Evolutionary conservation across 352 stramenopile genomes (phyloP).

Genomic region (Albugo candida): DNA sequence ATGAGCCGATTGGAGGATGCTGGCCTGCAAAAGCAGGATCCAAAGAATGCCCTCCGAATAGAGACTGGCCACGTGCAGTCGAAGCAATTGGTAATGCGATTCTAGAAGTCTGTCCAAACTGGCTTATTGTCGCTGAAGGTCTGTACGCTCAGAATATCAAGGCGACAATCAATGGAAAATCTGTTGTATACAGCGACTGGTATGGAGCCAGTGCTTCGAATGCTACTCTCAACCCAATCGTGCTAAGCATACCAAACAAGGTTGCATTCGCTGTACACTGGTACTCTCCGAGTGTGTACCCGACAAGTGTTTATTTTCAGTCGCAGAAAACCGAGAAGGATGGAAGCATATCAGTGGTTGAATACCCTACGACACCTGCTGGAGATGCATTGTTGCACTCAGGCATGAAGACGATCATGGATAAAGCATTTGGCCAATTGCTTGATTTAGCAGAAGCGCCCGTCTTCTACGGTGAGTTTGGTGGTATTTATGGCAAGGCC

Average conservation of each 20-base stretch:
- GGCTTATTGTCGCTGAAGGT: constrained; percentile 56
- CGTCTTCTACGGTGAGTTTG: constrained; percentile 59
- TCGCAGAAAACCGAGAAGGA: constrained; percentile 18
- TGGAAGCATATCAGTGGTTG: constrained; percentile 37
- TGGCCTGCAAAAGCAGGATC: constrained; percentile 15
- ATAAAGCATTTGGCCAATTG: constrained; percentile 56
- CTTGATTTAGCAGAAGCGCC: constrained; percentile 41
- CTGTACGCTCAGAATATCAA: constrained; percentile 48
- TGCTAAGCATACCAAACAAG: constrained; percentile 35
- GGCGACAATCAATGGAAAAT: constrained; percentile 26
- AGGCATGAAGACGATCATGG: constrained; percentile 56
- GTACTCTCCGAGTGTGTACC: constrained; percentile 37
- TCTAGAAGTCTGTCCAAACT: constrained; percentile 42
- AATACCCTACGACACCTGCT: constrained; percentile 38
- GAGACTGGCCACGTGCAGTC: constrained; percentile 45
- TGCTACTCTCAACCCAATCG: constrained; percentile 26
- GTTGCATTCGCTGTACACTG: constrained; percentile 68
- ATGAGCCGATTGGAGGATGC: constrained; percentile 49
- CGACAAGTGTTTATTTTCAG: constrained; percentile 49
- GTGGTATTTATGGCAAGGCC: constrained; percentile 39
- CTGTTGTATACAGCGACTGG: constrained; percentile 45
- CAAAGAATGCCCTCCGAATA: constrained; percentile 24
- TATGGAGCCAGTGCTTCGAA: constrained; percentile 40
- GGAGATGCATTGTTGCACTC: constrained; percentile 24
- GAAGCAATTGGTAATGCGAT: constrained; percentile 46